Evolutionary conservation across 768 basidiomycete species (phyloP).

Genomic region (Leucosporidium yakuticum): DNA sequence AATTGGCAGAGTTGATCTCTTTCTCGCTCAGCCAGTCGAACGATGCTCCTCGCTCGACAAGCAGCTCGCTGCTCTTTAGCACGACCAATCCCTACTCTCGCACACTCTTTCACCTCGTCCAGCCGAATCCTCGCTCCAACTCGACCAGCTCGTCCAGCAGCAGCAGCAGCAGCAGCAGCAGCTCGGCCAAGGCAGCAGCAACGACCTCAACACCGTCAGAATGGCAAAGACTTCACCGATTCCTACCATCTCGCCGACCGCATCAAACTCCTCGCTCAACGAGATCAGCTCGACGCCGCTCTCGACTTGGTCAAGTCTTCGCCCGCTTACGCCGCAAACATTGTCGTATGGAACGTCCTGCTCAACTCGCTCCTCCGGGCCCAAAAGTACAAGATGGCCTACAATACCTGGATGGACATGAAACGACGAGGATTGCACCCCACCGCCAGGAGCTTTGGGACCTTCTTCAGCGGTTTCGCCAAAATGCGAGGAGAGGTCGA

Average conservation of each 20-base stretch:
- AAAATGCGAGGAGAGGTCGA: neutral
- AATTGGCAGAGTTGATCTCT: too few species aligned
- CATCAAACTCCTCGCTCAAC: conserved; percentile 1
- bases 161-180: neutral
- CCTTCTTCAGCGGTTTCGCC: conserved; percentile 19
- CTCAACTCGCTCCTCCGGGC: conserved; percentile 14
- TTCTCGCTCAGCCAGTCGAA: too few species aligned
- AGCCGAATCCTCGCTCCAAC: too few species aligned
- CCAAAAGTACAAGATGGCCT: conserved; percentile 9
- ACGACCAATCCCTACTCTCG: too few species aligned
- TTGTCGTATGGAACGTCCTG: conserved; percentile 32
- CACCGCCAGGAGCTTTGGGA: conserved; percentile 17
- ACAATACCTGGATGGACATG: conserved; percentile 32
- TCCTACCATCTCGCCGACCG: conserved; percentile 20
- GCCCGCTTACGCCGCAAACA: conserved; percentile 8
- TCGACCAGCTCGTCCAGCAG: too few species aligned
- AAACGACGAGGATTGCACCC: conserved; percentile 27
- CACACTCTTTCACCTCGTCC: too few species aligned
- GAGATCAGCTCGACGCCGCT: neutral
- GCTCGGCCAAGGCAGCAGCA: neutral
- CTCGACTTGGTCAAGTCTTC: conserved; percentile 12
- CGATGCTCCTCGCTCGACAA: too few species aligned
- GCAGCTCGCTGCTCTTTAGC: too few species aligned
- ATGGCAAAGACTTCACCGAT: conserved; percentile 5
- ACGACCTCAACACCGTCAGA: neutral